phyloP scores from a whole-genome alignment of 805 yeast genomes.

The Dipodascus geniculatus region DNA sequence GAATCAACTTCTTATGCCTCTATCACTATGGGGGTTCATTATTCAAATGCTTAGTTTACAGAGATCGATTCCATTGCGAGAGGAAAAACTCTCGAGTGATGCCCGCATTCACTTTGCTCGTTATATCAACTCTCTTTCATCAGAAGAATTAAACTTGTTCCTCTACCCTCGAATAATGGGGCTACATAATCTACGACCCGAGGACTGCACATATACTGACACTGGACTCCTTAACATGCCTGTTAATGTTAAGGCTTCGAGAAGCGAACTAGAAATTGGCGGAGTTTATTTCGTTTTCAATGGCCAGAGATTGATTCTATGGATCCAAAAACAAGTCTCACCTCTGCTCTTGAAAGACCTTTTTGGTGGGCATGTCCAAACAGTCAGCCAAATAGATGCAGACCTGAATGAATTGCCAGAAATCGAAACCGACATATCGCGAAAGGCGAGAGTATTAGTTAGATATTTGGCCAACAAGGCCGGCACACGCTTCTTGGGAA shows the following conservation, averaged over 20 bases:
- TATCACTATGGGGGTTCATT: conserved; percentile 60
- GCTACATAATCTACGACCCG: conserved; percentile 49
- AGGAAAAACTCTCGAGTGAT: conserved; percentile 45
- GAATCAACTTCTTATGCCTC: conserved; percentile 70
- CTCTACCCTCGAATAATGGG: conserved; percentile 75
- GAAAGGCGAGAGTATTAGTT: conserved; percentile 54
- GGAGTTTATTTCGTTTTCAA: conserved; percentile 74
- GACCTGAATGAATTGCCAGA: conserved; percentile 51
- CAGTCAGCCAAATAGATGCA: conserved; percentile 36
- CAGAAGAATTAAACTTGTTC: conserved; percentile 46
- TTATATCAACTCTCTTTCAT: conserved; percentile 39
- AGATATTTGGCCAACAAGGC: conserved; percentile 36
- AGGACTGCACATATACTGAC: conserved; percentile 41
- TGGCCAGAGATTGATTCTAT: conserved; percentile 46
- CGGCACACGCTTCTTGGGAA: conserved; percentile 31
- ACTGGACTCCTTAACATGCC: conserved; percentile 38
- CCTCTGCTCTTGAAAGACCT: conserved; percentile 59
- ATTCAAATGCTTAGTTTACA: conserved; percentile 55
- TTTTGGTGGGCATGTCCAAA: conserved; percentile 43
- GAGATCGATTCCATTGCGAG: conserved; percentile 53
- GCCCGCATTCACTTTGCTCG: conserved; percentile 45
- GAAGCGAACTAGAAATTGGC: conserved; percentile 38
- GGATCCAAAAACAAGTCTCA: conserved; percentile 61
- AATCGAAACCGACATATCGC: conserved; percentile 55
- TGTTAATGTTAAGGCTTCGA: conserved; percentile 33